Evolutionary conservation across 2,329 filamentous ascomycete genomes (phyloP).

Genomic region (Sarocladium oryzae): DNA sequence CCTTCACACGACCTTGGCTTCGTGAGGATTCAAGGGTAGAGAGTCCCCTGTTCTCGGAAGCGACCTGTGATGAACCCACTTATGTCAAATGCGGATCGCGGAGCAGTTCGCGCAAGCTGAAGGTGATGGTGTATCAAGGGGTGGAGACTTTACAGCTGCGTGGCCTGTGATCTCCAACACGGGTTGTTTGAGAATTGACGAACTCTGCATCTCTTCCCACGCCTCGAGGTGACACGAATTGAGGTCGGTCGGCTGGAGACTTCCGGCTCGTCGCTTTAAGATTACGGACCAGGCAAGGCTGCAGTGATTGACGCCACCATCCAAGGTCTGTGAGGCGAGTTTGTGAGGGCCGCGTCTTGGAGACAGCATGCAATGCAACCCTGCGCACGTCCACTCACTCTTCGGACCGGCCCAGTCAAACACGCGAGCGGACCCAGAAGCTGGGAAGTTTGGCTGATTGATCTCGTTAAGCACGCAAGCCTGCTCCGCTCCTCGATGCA

Average conservation of each 20-base stretch:
- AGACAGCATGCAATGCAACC: conserved; percentile 1
- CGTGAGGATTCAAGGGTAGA: not conserved
- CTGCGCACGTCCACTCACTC: not conserved
- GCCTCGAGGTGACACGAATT: too few species aligned
- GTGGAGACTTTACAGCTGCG: not conserved
- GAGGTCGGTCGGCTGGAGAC: not conserved
- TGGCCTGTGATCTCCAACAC: not conserved
- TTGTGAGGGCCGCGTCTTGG: too few species aligned
- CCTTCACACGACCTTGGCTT: not conserved
- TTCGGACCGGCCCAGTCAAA: not conserved
- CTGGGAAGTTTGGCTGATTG: conserved; percentile 4
- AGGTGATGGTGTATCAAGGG: not conserved
- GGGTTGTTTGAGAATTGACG: not conserved
- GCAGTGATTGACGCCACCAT: not conserved
- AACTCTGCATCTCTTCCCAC: too few species aligned
- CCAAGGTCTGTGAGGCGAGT: not conserved
- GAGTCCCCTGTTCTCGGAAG: not conserved
- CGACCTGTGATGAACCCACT: not conserved
- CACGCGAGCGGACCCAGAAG: conserved; percentile 4
- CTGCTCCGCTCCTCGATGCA: not conserved
- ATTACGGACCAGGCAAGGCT: conserved; percentile 1
- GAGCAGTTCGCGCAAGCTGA: not conserved
- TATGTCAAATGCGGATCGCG: conserved; percentile 6
- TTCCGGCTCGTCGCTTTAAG: not conserved
- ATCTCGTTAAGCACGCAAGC: conserved; percentile 7